These are phyloP conservation scores for Trypanosoma melophagium DNA, from an alignment of 208 protist genomes.

Conservation along the genomic window DNA sequence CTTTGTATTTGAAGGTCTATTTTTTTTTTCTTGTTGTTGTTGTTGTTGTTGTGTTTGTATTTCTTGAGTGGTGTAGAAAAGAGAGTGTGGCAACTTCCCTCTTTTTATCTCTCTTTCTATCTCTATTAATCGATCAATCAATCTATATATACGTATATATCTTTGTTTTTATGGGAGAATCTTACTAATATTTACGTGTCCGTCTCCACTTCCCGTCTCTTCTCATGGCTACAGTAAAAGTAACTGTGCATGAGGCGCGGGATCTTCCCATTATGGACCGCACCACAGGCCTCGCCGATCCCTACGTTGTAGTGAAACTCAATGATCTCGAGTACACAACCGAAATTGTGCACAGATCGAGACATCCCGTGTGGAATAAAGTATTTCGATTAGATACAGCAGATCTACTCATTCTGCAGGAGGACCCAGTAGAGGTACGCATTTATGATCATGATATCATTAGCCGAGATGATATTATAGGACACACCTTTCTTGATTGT, in stretches of 20 bases:
- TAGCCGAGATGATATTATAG: slow-evolving; percentile 94
- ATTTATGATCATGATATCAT: slow-evolving; percentile 96
- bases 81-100: no score
- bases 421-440: slow-evolving; percentile 93
- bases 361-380: slow-evolving; percentile 81
- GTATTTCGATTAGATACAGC: slow-evolving; percentile 83
- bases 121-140: no score
- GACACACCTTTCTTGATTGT: slow-evolving; percentile 91
- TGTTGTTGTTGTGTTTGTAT: background rate
- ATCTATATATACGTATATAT: background rate
- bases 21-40: background rate
- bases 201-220: background rate
- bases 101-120: background rate
- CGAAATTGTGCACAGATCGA: slow-evolving; percentile 69
- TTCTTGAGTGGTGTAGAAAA: background rate
- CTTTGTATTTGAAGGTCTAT: background rate
- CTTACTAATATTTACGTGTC: background rate
- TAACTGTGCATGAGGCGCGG: slow-evolving; percentile 86
- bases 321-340: slow-evolving; percentile 79
- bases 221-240: slow-evolving; percentile 84
- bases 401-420: slow-evolving; percentile 89
- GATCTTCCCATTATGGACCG: slow-evolving; percentile 93
- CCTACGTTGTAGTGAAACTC: slow-evolving; percentile 85
- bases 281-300: slow-evolving; percentile 80
- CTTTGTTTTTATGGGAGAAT: no score